Evolutionary conservation across 176 grass and related monocot genomes (phyloP).

Genomic region (Carex cristatella): DNA sequence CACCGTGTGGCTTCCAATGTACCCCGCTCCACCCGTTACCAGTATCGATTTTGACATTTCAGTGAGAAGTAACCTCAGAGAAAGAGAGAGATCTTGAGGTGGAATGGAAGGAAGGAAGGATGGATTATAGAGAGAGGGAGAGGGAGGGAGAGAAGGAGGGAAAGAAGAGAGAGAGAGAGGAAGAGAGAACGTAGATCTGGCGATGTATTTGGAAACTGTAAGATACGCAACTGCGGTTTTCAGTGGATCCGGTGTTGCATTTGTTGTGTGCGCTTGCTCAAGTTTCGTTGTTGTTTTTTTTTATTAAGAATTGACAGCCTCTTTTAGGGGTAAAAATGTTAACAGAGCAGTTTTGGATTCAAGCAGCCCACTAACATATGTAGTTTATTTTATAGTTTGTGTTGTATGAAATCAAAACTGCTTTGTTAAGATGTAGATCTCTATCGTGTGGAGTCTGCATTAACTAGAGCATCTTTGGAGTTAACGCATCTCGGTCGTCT

Average conservation of each 20-base stretch:
- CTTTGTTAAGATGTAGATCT: no score
- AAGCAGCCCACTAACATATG: no score
- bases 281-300: no score
- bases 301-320: no score
- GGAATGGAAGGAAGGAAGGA: neutral
- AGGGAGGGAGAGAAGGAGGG: neutral
- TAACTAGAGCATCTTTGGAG: no score
- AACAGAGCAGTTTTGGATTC: no score
- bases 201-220: slow-evolving; percentile 11
- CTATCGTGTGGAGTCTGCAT: no score
- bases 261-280: neutral
- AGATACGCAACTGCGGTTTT: neutral
- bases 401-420: no score
- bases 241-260: no score
- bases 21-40: slow-evolving; percentile 79
- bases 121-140: neutral
- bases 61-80: neutral
- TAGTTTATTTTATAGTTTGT: no score
- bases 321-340: no score
- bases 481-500: no score
- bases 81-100: neutral
- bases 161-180: neutral
- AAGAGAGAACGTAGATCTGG: neutral
- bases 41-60: slow-evolving; percentile 46
- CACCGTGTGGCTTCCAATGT: slow-evolving; percentile 97